These are phyloP conservation scores for Pythium insidiosum DNA, from an alignment of 352 stramenopile species.

Conservation along the genomic window DNA sequence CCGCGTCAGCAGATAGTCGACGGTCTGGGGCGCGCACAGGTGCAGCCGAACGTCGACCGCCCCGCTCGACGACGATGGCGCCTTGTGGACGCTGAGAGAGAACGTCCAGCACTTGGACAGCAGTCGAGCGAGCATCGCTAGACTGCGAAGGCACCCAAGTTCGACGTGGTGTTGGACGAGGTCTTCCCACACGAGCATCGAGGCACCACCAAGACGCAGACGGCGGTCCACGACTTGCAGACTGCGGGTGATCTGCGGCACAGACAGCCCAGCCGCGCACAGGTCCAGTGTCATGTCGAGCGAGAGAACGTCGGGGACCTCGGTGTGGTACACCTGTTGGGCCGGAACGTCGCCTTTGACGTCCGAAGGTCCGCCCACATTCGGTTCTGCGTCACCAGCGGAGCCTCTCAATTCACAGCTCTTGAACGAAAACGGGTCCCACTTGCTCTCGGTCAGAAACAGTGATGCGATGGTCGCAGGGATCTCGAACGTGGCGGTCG, in stretches of 20 bases:
- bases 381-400: no score
- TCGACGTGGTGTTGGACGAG: slow-evolving; percentile 3
- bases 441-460: not conserved
- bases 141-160: slow-evolving; percentile 28
- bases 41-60: slow-evolving; percentile 25
- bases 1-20: slow-evolving; percentile 19
- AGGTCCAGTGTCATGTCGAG: slow-evolving; percentile 21
- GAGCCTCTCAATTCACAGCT: not conserved
- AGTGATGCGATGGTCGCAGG: not conserved
- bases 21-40: slow-evolving; percentile 21
- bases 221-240: slow-evolving; percentile 13
- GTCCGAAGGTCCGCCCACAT: no score
- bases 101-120: slow-evolving; percentile 37
- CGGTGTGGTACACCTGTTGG: slow-evolving; percentile 10
- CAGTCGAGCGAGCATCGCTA: slow-evolving; percentile 25
- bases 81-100: slow-evolving; percentile 27
- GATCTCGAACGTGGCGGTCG: slow-evolving; percentile 5
- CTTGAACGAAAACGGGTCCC: slow-evolving; percentile 2
- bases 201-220: slow-evolving; percentile 9
- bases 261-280: slow-evolving; percentile 9
- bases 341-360: no score
- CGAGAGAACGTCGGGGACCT: slow-evolving; percentile 9
- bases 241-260: slow-evolving; percentile 9
- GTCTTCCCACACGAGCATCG: slow-evolving; percentile 29
- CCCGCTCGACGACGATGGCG: slow-evolving; percentile 7